Evolutionary conservation across 1,284 basidiomycete genomes (phyloP), one percentile per base, ranked within the genome.

Genomic region (Retiboletus flavoniger): DNA sequence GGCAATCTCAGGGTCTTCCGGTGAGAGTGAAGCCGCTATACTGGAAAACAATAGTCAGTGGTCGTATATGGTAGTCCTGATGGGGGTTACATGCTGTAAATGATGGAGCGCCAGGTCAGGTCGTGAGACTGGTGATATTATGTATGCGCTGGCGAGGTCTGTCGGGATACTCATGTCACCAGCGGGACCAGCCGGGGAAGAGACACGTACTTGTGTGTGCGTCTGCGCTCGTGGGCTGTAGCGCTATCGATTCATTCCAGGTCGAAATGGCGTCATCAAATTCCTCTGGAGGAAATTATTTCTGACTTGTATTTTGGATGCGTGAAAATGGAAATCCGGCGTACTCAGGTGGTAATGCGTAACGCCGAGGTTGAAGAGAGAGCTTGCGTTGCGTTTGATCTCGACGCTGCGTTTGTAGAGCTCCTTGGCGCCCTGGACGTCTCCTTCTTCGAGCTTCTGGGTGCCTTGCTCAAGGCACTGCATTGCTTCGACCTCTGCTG

Each of bases 71-170:
- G 62, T 57, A 63, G 55, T 54, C 47, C 24, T 51, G 55, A 34
- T 50, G 53, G 52, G 60, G 52, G 60, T 54, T 56, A 78, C 81
- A 63, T 76, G 89, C 89, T 86, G 83, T 59, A 96, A 79, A 75
- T 96, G 93, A 70, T 91, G 87, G 60, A 96, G 78, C 32, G 95
- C 95, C 58, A 95, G 82, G 75, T 96, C 93, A 51, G 95, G 91
- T 65, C 93, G 82, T 54, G 91, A 83, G 48, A 91, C 85, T 68
- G 84, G 82, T 49, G 90, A 91, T 67, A 96, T 85, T 66, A 97
- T 91, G 74, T 97, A 97, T 58, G 95, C 95, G 63, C 91, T 95
- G 40, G 95, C 95, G 39, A 98, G 78, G 75, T 95, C 93, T 95
- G 64, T 56, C 53, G 59, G 61, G 40, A 55, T 44, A 47, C 14